Conservation (phyloP, 192 early-diverging fungal genomes). For the Coemansia guatemalensis region DNA sequence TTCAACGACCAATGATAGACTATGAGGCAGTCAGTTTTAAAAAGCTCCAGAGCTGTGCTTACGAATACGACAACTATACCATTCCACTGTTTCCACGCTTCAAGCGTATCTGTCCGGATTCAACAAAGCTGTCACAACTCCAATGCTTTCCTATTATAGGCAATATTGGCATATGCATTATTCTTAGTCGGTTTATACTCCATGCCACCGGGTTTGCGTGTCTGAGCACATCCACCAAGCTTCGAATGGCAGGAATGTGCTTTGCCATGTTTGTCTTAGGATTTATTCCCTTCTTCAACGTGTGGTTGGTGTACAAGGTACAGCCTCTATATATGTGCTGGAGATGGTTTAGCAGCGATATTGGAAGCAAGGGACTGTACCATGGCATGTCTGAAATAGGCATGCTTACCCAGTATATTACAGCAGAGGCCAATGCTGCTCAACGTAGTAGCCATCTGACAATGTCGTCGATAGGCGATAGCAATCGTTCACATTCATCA, state of each 20-base stretch:
- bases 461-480: neutral
- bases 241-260: conserved; percentile 19
- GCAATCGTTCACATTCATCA: no score
- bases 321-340: conserved; percentile 42
- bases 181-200: conserved; percentile 24
- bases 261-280: conserved; percentile 25
- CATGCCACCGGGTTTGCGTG: conserved; percentile 25
- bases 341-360: conserved; percentile 36
- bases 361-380: conserved; percentile 35
- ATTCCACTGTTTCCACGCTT: conserved; percentile 33
- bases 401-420: conserved; percentile 18
- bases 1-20: conserved; percentile 33
- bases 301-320: conserved; percentile 35
- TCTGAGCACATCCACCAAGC: conserved; percentile 18
- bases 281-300: conserved; percentile 46
- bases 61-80: conserved; percentile 45
- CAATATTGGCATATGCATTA: conserved; percentile 32
- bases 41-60: conserved; percentile 28
- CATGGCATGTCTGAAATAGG: conserved; percentile 25
- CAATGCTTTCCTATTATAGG: conserved; percentile 48
- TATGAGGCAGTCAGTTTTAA: conserved; percentile 33
- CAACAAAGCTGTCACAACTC: conserved; percentile 45
- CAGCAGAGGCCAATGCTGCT: neutral
- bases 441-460: neutral
- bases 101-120: conserved; percentile 24